Conservation (phyloP, 176 grass and related monocot genomes). For the Typha latifolia region DNA sequence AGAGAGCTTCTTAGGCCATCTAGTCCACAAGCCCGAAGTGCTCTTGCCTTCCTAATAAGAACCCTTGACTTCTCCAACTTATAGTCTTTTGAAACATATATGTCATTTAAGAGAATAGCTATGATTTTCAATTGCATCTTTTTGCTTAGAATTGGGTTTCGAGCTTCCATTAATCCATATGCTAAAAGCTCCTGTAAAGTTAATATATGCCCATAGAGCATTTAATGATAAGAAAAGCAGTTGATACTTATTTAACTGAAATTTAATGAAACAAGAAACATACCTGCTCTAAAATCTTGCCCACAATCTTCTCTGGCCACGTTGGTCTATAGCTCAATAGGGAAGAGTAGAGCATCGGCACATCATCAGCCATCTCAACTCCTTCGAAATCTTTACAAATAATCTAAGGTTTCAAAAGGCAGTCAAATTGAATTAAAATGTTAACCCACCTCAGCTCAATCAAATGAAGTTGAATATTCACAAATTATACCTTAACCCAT, state of each 20-base stretch:
- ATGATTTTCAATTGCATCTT: slow-evolving; percentile 59
- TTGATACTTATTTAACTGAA: slow-evolving; percentile 8
- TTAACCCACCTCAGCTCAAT: neutral
- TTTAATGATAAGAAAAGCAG: slow-evolving; percentile 11
- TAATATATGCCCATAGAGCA: neutral
- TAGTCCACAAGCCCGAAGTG: slow-evolving; percentile 46
- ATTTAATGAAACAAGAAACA: slow-evolving; percentile 13
- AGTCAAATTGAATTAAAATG: slow-evolving; percentile 12
- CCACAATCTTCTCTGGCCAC: slow-evolving; percentile 41
- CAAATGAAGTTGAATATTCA: slow-evolving; percentile 3
- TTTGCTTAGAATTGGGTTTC: slow-evolving; percentile 31
- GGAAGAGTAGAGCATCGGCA: slow-evolving; percentile 50
- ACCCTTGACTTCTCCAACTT: slow-evolving; percentile 54
- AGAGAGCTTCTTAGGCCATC: slow-evolving; percentile 44
- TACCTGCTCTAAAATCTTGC: slow-evolving; percentile 84
- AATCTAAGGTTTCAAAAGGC: slow-evolving; percentile 30
- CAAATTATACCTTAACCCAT: slow-evolving; percentile 75
- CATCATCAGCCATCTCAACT: slow-evolving; percentile 18
- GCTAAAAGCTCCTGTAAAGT: slow-evolving; percentile 51
- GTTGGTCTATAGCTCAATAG: slow-evolving; percentile 23
- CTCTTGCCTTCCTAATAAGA: slow-evolving; percentile 54
- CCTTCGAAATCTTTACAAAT: slow-evolving; percentile 39
- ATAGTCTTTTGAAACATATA: slow-evolving; percentile 57
- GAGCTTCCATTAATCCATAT: slow-evolving; percentile 44
- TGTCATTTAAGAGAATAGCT: slow-evolving; percentile 55